Evolutionary conservation across 805 yeast species (phyloP).

Genomic region (Ogataea polymorpha): DNA sequence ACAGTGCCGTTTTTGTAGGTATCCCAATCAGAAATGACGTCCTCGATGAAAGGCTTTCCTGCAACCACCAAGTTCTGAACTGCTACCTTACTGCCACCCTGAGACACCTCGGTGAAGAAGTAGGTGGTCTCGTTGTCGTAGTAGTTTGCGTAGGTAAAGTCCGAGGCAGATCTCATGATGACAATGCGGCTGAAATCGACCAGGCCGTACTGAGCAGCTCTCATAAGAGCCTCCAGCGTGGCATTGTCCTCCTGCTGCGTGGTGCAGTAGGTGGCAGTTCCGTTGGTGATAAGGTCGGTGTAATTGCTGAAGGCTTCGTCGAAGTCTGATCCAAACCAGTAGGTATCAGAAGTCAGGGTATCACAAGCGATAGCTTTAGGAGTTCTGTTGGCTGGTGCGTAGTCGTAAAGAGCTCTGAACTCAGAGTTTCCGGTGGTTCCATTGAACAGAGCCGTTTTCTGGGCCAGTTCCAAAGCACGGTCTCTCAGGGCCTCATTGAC

Average conservation of each 20-base stretch:
- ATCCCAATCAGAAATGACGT: conserved; percentile 50
- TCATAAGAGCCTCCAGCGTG: conserved; percentile 53
- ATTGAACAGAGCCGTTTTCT: conserved; percentile 39
- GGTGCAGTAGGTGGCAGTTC: conserved; percentile 55
- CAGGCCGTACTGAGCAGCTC: conserved; percentile 52
- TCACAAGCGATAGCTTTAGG: conserved; percentile 55
- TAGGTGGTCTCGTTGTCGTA: conserved; percentile 40
- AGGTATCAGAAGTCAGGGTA: conserved; percentile 56
- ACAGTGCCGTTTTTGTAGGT: conserved; percentile 30
- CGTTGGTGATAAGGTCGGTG: conserved; percentile 51
- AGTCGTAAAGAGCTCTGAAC: conserved; percentile 47
- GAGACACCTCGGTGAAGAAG: conserved; percentile 46
- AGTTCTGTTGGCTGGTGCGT: conserved; percentile 46
- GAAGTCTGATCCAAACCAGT: conserved; percentile 53
- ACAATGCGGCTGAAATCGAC: conserved; percentile 57
- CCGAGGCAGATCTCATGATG: conserved; percentile 59
- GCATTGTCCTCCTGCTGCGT: conserved; percentile 72
- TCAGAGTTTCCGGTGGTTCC: conserved; percentile 44
- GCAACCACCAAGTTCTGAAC: conserved; percentile 50
- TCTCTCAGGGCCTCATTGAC: conserved; percentile 57
- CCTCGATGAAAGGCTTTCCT: conserved; percentile 52
- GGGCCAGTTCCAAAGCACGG: conserved; percentile 53
- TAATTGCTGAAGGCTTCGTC: conserved; percentile 48
- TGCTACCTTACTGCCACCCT: conserved; percentile 52
- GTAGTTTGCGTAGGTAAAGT: conserved; percentile 45